A percentile compares a stretch with the other conserved stretches of the same genome.
Evolutionary conservation across 2,329 filamentous ascomycete species (phyloP).

Genomic region (Leptodontidium sp.): DNA sequence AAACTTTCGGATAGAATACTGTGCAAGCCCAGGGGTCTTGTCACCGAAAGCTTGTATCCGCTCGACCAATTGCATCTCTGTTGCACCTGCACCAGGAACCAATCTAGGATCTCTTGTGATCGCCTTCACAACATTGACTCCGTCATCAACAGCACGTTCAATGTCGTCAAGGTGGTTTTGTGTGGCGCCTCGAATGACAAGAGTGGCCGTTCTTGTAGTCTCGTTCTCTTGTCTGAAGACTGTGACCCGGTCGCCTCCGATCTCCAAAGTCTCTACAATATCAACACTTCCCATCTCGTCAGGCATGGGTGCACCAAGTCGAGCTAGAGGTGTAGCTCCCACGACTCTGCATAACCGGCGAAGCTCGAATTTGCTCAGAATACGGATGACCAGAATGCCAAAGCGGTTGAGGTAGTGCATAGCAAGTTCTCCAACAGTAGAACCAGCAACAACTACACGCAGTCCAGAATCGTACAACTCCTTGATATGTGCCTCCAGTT

Average conservation of each 20-base stretch:
- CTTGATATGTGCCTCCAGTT: slow-evolving; percentile 91
- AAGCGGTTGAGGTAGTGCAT: slow-evolving; percentile 98
- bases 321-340: slow-evolving; percentile 93
- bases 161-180: slow-evolving; percentile 98
- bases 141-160: slow-evolving; percentile 95
- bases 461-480: slow-evolving; percentile 94
- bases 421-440: slow-evolving; percentile 93
- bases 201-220: slow-evolving; percentile 88
- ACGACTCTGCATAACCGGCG: slow-evolving; percentile 94
- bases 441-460: slow-evolving; percentile 89
- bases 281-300: slow-evolving; percentile 98
- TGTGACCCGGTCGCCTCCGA: slow-evolving; percentile 96
- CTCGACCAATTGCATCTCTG: slow-evolving; percentile 93
- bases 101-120: slow-evolving; percentile 92
- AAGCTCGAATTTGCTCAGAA: slow-evolving; percentile 98
- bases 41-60: slow-evolving; percentile 90
- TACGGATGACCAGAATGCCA: slow-evolving; percentile 94
- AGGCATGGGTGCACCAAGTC: slow-evolving; percentile 97
- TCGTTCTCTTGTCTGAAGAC: slow-evolving; percentile 98
- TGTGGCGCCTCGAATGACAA: slow-evolving; percentile 93
- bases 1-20: slow-evolving; percentile 98
- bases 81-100: slow-evolving; percentile 92
- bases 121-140: slow-evolving; percentile 98
- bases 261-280: slow-evolving; percentile 95
- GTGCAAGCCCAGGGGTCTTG: slow-evolving; percentile 89